Conservation (phyloP, 2,329 filamentous ascomycete genomes). For the Fusarium succisae region DNA sequence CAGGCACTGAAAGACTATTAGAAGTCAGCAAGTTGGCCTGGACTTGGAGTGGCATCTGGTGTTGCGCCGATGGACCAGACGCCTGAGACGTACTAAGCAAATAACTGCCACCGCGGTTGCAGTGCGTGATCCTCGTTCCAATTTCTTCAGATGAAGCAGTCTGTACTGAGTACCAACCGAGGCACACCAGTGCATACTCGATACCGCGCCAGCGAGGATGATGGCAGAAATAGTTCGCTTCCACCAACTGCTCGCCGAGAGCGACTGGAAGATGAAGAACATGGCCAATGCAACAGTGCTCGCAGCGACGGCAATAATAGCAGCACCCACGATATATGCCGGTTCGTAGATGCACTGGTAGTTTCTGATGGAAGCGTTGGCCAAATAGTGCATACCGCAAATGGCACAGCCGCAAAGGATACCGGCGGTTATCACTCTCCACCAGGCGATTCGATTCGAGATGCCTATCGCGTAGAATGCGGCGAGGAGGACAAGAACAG, state of each 20-base stretch:
- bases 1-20: conserved; percentile 68
- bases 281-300: conserved; percentile 75
- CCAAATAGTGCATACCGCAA: conserved; percentile 87
- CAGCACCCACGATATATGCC: conserved; percentile 71
- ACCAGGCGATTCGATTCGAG: conserved; percentile 64
- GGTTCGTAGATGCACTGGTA: conserved; percentile 72
- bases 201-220: conserved; percentile 80
- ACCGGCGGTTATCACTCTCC: conserved; percentile 70
- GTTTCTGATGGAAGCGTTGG: conserved; percentile 84
- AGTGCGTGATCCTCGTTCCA: conserved; percentile 57
- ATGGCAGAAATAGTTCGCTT: conserved; percentile 73
- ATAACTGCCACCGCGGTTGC: conserved; percentile 80
- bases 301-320: conserved; percentile 76
- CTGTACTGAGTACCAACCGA: conserved; percentile 75
- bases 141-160: conserved; percentile 54
- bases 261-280: conserved; percentile 80
- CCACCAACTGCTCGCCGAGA: conserved; percentile 83
- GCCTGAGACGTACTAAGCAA: conserved; percentile 64
- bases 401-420: conserved; percentile 77
- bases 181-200: conserved; percentile 89
- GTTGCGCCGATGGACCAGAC: no score
- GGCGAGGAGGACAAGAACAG: conserved; percentile 73
- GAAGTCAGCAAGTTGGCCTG: background rate
- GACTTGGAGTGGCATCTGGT: no score
- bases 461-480: conserved; percentile 78